These are phyloP conservation scores for Drechslerella coelobrocha DNA, from an alignment of 2,329 filamentous ascomycete genomes.

Conservation along the genomic window DNA sequence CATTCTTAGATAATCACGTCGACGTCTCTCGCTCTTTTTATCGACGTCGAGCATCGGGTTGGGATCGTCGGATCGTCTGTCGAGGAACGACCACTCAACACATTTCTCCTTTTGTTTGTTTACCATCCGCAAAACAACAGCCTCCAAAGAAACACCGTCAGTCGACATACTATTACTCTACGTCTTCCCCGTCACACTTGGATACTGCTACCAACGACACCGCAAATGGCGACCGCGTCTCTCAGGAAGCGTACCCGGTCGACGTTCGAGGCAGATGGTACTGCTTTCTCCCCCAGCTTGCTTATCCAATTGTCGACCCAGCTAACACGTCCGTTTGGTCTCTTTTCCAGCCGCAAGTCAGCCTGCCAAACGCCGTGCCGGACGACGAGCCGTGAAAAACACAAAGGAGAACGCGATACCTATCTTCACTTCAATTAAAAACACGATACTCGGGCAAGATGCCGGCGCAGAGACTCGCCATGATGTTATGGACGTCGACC, in stretches of 20 bases:
- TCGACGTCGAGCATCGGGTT: neutral
- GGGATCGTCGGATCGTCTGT: constrained; percentile 9
- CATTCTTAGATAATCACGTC: neutral
- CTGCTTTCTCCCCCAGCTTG: neutral
- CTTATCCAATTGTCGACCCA: too few species aligned
- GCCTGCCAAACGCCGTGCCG: constrained; percentile 43
- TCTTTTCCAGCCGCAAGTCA: neutral
- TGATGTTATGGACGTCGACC: constrained; percentile 48
- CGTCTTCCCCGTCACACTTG: constrained; percentile 2
- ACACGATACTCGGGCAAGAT: constrained; percentile 5
- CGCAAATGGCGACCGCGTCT: constrained; percentile 27
- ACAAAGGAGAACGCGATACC: constrained; percentile 39
- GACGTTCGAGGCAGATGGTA: constrained; percentile 43
- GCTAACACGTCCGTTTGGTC: neutral
- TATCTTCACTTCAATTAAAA: constrained; percentile 28
- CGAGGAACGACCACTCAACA: constrained; percentile 34
- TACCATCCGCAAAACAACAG: constrained; percentile 19
- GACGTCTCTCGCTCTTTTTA: neutral
- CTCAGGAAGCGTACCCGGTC: constrained; percentile 40
- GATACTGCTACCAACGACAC: neutral
- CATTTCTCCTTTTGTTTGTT: constrained; percentile 41
- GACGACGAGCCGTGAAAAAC: constrained; percentile 29
- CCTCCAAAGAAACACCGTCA: neutral
- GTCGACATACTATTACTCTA: constrained; percentile 1
- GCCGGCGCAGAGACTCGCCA: constrained; percentile 3